Evolutionary conservation across 2,329 filamentous ascomycete genomes (phyloP).

Genomic region (Alternaria postmessia): DNA sequence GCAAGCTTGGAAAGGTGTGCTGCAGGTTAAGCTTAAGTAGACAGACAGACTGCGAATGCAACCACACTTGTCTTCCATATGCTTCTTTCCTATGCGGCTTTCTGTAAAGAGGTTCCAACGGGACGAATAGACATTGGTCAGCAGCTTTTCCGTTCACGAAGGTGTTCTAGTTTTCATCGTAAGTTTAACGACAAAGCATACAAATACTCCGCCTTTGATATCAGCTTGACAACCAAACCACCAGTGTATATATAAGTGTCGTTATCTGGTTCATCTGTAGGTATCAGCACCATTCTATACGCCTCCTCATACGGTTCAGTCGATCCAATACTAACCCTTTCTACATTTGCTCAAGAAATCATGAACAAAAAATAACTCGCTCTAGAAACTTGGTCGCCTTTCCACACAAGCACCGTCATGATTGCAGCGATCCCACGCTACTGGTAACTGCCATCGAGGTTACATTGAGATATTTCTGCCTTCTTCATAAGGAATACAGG

Average conservation of each 20-base stretch:
- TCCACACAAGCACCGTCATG: too few species aligned
- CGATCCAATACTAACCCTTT: neutral
- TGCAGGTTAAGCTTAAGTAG: slow-evolving; percentile 47
- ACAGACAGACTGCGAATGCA: neutral
- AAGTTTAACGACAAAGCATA: neutral
- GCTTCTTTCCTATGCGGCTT: neutral
- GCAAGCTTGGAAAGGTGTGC: slow-evolving; percentile 41
- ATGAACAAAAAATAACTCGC: neutral
- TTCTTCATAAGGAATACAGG: neutral
- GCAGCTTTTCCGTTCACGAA: neutral
- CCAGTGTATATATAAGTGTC: neutral
- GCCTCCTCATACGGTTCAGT: neutral
- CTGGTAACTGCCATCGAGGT: neutral
- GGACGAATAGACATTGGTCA: too few species aligned
- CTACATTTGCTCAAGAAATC: neutral
- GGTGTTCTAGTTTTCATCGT: neutral
- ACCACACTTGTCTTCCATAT: neutral
- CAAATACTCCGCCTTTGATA: neutral
- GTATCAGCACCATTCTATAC: neutral
- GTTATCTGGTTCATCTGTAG: too few species aligned
- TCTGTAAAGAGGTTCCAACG: neutral
- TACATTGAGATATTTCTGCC: neutral
- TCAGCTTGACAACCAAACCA: neutral
- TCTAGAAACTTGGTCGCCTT: neutral
- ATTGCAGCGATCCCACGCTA: neutral